Conservation (phyloP, 2,329 filamentous ascomycete species). For the Niveomyces coronatus region DNA sequence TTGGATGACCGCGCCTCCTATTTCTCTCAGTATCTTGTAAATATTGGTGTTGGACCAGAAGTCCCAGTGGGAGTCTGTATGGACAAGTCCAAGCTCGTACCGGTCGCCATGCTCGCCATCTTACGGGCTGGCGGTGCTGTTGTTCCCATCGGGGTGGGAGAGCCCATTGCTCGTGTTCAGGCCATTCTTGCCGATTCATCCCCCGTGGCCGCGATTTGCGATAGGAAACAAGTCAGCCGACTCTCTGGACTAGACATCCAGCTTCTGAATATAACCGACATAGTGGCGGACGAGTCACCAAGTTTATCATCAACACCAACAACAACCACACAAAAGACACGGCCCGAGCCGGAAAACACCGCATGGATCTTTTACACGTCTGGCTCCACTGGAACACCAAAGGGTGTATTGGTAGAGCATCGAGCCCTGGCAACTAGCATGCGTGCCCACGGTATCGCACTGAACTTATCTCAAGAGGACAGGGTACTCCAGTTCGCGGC, state of each 20-base stretch:
- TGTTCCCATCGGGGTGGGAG: background rate
- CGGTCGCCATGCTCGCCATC: slow-evolving; percentile 8
- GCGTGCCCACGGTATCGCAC: background rate
- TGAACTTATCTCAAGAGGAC: slow-evolving; percentile 16
- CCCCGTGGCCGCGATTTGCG: background rate
- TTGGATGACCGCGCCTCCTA: slow-evolving; percentile 1
- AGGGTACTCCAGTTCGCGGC: slow-evolving; percentile 15
- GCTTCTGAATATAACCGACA: background rate
- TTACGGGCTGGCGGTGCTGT: slow-evolving; percentile 6
- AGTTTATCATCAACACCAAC: background rate
- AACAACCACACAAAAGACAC: background rate
- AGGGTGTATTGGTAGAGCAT: slow-evolving; percentile 9
- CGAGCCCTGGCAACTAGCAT: background rate
- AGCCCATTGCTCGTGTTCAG: background rate
- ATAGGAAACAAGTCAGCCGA: background rate
- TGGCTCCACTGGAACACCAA: slow-evolving; percentile 10
- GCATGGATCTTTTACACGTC: slow-evolving; percentile 9
- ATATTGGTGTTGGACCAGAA: slow-evolving; percentile 2
- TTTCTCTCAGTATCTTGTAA: slow-evolving; percentile 1
- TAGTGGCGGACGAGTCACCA: background rate
- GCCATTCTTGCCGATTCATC: background rate
- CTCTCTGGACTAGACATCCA: background rate
- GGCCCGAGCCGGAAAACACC: background rate
- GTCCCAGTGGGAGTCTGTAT: slow-evolving; percentile 1
- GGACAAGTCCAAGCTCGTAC: slow-evolving; percentile 6